Base-by-base conservation (phyloP, 2,329 filamentous ascomycete species). In the Ophiocordyceps camponoti-rufipedis region DNA sequence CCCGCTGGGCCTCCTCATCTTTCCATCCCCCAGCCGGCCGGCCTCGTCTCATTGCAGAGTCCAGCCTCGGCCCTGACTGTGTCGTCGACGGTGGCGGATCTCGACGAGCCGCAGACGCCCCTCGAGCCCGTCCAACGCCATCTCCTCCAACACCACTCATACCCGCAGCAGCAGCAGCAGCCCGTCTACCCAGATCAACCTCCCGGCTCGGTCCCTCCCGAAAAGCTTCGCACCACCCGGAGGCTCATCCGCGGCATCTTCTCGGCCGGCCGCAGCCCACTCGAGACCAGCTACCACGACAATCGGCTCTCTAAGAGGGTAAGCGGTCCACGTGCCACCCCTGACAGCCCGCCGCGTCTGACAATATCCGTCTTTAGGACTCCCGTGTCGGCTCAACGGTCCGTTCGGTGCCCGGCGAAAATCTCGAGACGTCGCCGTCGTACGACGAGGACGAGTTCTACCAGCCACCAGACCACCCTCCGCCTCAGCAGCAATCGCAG, bases 231-330 rank as follows among this genome's bases (percentile, higher is more conserved):
- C 13, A 42, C 68, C 41, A 68, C 70, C 41, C 67, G 71, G 51
- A 71, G 69, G 53, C 59, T 74, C 49, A 67, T 76, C 58, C 74
- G 69, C 58, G 71, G 67, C 52, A 69, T 75, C 50, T 66, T 75
- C 51, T 66, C 75, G 49, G 63, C 67, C 43, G 47, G 41, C 38
- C 49, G 51, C n/a, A 49, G 45, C 32, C 45, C 48, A 28, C 48
- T 50, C 33, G 49, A 52, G 42, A 28, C 33, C 57, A 57, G 57
- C 49, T 56, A 63, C 45, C 70, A 73, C 65, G 69, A 72, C 55
- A 71, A 69, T 54, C 66, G 72, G 52, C 66, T 70, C 31, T 80
- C 76, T 41, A 78, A 75, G 63, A 67, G 74, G 54, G 62, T 71
- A 57, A 72, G 71, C 67, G 66, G 58, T 46, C 63, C 14, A 8